Evolutionary conservation across 2,329 filamentous ascomycete genomes (phyloP), one percentile per base, ranked within the genome.

Genomic region (Fusarium aywerte): DNA sequence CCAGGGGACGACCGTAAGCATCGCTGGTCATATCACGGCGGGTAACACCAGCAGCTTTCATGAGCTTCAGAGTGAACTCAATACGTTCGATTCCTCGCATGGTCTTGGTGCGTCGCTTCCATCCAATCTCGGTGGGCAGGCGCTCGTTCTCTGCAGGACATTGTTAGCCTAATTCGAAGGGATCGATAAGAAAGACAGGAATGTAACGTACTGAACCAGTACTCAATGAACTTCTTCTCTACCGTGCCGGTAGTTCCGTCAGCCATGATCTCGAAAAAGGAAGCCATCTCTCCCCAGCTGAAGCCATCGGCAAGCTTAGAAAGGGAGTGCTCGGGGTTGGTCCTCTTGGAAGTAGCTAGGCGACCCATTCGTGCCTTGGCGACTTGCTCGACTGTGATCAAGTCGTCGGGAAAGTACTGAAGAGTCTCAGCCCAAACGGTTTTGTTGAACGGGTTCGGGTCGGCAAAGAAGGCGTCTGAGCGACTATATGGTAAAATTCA

Each of bases 191-290:
- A 2, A 2, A 5, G 4, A 10, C 0, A 3, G 1, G 4, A 13
- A 15, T 3, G 15, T 3, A 15, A 44, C 55, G 9, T 48, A 58
- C 56, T 58, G 12, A 58, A n/a, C 56, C 56, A 58, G n/a, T 58
- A 58, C 18, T 58, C 56, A 0, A 58, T 58, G 16, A 39, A 58
- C 21, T 58, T 48, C 40, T 58, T 58, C 33, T 58, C 40, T 32
- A 48, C 56, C 21, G 56, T 58, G 40, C 52, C 52, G 10, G 56
- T 58, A 21, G 40, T 58, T 1, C 56, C 56, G 4, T 58, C 56
- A 20, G 56, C 56, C 56, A 58, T 58, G 27, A 58, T 58, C 33
- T 58, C 56, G 16, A 58, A 58, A 15, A 58, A 58, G 7, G 56
- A 58, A 5, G 56, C 56, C 56, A 58, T 58, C 20, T 58, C 56